phyloP scores from a whole-genome alignment of 768 basidiomycete genomes.

The Leucocoprinus sp. region DNA sequence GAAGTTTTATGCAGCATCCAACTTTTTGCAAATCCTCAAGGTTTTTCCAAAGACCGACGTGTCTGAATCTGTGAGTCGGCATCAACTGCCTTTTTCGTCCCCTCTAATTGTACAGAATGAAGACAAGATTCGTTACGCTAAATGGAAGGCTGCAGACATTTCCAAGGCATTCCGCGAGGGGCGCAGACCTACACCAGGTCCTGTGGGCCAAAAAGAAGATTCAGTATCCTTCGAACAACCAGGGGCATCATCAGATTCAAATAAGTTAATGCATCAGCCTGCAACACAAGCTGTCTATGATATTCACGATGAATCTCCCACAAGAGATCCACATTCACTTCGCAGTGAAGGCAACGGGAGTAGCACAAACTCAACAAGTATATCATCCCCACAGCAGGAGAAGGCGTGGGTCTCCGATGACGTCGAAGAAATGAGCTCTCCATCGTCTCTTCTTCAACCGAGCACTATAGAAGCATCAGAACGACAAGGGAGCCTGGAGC shows the following conservation, averaged over 20 bases:
- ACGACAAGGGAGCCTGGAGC: slow-evolving; percentile 23
- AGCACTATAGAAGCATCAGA: slow-evolving; percentile 9
- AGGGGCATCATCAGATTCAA: not conserved
- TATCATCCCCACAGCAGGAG: slow-evolving; percentile 16
- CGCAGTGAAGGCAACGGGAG: slow-evolving; percentile 21
- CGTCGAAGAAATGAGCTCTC: slow-evolving; percentile 23
- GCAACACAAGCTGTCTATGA: not conserved
- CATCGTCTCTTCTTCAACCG: slow-evolving; percentile 13
- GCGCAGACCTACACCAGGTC: slow-evolving; percentile 71
- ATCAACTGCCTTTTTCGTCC: not conserved
- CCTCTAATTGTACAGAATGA: slow-evolving; percentile 43
- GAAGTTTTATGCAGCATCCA: slow-evolving; percentile 91
- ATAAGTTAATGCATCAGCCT: not conserved
- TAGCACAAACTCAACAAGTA: slow-evolving; percentile 18
- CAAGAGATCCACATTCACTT: slow-evolving; percentile 8
- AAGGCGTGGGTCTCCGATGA: slow-evolving; percentile 36
- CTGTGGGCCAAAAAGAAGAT: slow-evolving; percentile 42
- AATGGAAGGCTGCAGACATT: slow-evolving; percentile 97
- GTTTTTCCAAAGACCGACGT: slow-evolving; percentile 58
- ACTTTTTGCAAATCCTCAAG: slow-evolving; percentile 85
- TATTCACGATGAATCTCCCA: slow-evolving; percentile 12
- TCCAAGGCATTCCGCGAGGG: slow-evolving; percentile 95
- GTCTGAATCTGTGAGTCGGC: slow-evolving; percentile 46
- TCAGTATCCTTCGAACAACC: not conserved
- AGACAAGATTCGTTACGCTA: slow-evolving; percentile 87